Conservation (phyloP, 129 eudicot species). For the Pulicaria dysenterica region DNA sequence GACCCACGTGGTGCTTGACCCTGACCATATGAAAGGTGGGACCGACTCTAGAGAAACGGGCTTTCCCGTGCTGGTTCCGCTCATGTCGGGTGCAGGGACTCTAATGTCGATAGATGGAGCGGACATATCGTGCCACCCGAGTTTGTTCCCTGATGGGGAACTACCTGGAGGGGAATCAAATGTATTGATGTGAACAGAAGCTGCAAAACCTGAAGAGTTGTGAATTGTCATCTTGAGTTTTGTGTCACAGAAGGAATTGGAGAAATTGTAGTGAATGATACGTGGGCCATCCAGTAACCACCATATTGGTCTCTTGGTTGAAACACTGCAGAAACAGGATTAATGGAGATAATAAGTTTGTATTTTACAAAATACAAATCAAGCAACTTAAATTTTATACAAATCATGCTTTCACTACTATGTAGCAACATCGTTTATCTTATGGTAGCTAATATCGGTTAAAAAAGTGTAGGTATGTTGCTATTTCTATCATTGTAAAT, state of each 20-base stretch:
- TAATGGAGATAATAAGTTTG: neutral
- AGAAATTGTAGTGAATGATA: slow-evolving; percentile 54
- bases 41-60: slow-evolving; percentile 45
- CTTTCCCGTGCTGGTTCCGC: slow-evolving; percentile 34
- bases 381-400: neutral
- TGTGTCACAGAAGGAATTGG: slow-evolving; percentile 59
- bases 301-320: slow-evolving; percentile 70
- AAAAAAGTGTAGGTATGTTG: neutral
- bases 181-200: slow-evolving; percentile 59
- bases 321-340: slow-evolving; percentile 42
- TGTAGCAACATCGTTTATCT: neutral
- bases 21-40: slow-evolving; percentile 87
- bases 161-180: slow-evolving; percentile 46
- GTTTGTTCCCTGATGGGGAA: slow-evolving; percentile 51
- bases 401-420: no score
- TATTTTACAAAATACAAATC: neutral
- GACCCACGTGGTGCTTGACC: slow-evolving; percentile 66
- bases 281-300: slow-evolving; percentile 87
- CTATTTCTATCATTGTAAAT: neutral
- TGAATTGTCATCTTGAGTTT: slow-evolving; percentile 62
- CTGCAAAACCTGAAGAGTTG: slow-evolving; percentile 54
- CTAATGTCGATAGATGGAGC: slow-evolving; percentile 39
- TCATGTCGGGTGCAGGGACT: slow-evolving; percentile 45
- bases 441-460: neutral
- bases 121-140: slow-evolving; percentile 81